Base-by-base conservation (phyloP, 371 early-diverging fungal genomes). In the Mortierella sp. region DNA sequence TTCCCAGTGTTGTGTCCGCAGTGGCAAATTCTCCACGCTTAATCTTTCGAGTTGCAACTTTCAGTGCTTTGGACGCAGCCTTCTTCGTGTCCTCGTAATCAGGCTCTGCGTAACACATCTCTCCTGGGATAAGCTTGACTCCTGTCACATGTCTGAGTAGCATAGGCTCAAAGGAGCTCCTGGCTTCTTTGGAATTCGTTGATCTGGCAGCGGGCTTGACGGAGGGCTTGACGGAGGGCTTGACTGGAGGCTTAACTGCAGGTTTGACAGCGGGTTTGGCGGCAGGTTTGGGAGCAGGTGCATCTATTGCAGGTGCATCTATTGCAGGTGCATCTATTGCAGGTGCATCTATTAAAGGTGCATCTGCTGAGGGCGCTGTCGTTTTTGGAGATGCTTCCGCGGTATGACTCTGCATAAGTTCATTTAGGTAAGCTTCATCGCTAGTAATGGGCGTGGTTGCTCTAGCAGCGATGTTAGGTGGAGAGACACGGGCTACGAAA, bases 401-500 rank as follows among this genome's bases (percentile, higher is more conserved):
- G 30, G 30, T 26, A 28, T 24, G 24, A 8, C 22, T 30, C 28
- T 12, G n/a, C 64, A 77, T 39, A 43, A 69, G 39, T 1, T 64
- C 72, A 16, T 24, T 57, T 62, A 77, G 16, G 11, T 47, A 62
- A 16, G 37, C 22, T 0, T 77, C 77, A 24, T 57, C 63, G 11
- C 39, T 47, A 14, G 65, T 57, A 35, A 70, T 87, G 28, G 92
- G 92, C 8, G 92, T 89, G 22, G 88, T 88, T 5, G 90, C 90
- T 24, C 81, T 81, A 1, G 90, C 88, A 43, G 70, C 70, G 5
- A 87, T 88, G 11, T 84, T 75, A 14, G 86, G 77, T 10, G 85
- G 80, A 1, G 92, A 89, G 3, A 90, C 77, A 3, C 84, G 72
- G 62, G 90, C 90, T 47, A 87, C 87, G 39, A 87, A 90, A 0